Conservation (phyloP, 768 basidiomycete genomes). For the Boletus rufocinnamomeus region DNA sequence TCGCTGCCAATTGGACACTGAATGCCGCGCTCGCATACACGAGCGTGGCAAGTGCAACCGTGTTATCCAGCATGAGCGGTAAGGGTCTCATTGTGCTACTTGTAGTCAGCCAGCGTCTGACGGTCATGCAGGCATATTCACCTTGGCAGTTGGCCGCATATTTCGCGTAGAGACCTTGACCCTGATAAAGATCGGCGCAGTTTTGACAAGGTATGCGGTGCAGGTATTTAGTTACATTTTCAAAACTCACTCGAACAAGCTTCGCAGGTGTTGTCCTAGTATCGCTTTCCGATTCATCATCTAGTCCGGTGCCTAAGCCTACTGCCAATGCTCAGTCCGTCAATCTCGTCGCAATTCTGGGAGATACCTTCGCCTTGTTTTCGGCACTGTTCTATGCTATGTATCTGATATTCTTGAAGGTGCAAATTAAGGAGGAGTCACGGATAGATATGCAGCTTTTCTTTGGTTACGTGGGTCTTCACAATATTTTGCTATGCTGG, state of each 20-base stretch:
- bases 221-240: neutral
- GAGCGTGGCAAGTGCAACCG: conserved; percentile 91
- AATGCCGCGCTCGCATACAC: conserved; percentile 86
- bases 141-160: conserved; percentile 77
- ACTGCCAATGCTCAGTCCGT: conserved; percentile 17
- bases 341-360: conserved; percentile 44
- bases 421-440: conserved; percentile 77
- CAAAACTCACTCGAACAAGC: conserved; percentile 40
- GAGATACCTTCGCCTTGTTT: conserved; percentile 83
- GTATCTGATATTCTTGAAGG: conserved; percentile 89
- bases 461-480: conserved; percentile 91
- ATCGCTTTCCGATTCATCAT: conserved; percentile 78
- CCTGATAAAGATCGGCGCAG: conserved; percentile 70
- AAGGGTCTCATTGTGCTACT: conserved; percentile 27
- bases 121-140: conserved; percentile 78
- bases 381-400: conserved; percentile 86
- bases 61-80: conserved; percentile 90
- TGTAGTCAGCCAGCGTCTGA: neutral
- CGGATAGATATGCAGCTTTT: conserved; percentile 92
- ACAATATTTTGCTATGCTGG: conserved; percentile 76
- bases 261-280: conserved; percentile 85
- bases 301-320: conserved; percentile 8
- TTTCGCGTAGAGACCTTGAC: conserved; percentile 82
- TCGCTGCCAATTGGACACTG: conserved; percentile 89
- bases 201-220: conserved; percentile 66